Percentiles rank a stretch among this genome's conserved stretches.
phyloP scores from a whole-genome alignment of 1,284 basidiomycete species.

The Rhodotorula sp. region DNA sequence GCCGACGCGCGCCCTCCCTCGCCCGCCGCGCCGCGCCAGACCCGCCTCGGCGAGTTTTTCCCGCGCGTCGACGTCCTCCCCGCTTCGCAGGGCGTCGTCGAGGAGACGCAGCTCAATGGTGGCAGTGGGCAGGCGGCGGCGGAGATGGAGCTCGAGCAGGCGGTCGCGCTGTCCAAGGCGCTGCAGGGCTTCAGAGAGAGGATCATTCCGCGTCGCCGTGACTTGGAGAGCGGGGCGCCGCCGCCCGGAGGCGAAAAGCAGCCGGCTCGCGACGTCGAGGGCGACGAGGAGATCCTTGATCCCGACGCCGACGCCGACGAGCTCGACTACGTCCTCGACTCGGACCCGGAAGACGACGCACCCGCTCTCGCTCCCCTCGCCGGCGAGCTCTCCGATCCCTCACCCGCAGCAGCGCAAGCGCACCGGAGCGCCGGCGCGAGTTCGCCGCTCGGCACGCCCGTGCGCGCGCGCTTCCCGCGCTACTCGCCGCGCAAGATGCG shows the following conservation, averaged over 20 bases:
- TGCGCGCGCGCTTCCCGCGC: slow-evolving; percentile 1
- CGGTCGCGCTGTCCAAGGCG: not conserved
- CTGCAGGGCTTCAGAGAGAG: no score
- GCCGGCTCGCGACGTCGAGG: not conserved
- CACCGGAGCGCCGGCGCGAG: not conserved
- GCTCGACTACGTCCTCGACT: slow-evolving; percentile 7
- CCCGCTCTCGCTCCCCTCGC: not conserved
- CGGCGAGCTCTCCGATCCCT: not conserved
- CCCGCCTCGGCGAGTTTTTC: slow-evolving; percentile 21
- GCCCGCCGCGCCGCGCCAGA: slow-evolving; percentile 4
- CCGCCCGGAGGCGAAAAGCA: not conserved
- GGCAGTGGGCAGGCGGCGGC: not conserved
- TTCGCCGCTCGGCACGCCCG: slow-evolving; percentile 8
- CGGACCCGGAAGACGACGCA: slow-evolving; percentile 21
- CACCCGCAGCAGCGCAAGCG: no score
- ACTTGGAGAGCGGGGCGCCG: not conserved
- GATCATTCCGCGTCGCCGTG: not conserved
- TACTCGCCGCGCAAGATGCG: slow-evolving; percentile 8
- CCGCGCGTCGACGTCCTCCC: not conserved
- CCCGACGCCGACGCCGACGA: not conserved
- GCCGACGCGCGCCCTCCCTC: not conserved
- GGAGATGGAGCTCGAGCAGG: not conserved
- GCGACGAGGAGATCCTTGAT: not conserved
- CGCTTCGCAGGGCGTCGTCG: not conserved
- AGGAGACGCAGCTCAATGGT: not conserved